phyloP scores from a whole-genome alignment of 371 early-diverging fungal genomes.

The Saksenaea oblongispora region DNA sequence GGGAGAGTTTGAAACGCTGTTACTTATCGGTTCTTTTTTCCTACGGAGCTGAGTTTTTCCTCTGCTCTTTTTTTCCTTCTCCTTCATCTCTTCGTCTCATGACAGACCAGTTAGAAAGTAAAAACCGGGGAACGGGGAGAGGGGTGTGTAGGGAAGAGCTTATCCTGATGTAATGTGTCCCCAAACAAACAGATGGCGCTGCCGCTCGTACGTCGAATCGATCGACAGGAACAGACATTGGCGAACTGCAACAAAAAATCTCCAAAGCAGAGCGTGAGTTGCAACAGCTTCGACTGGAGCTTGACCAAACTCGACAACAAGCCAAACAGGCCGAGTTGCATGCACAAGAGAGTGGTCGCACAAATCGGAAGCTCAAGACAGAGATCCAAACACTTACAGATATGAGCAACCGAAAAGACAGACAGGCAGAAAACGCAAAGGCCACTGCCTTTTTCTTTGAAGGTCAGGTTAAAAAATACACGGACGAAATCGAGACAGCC shows the following conservation, averaged over 20 bases:
- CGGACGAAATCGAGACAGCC: slow-evolving; percentile 52
- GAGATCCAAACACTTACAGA: slow-evolving; percentile 55
- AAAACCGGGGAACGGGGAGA: background rate
- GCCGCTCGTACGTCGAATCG: slow-evolving; percentile 18
- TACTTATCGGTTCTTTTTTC: background rate
- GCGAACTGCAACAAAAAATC: slow-evolving; percentile 50
- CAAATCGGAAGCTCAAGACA: slow-evolving; percentile 49
- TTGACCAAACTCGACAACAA: slow-evolving; percentile 47
- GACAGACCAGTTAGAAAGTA: slow-evolving; percentile 1
- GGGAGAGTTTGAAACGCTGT: background rate
- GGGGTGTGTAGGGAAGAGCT: background rate
- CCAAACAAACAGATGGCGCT: slow-evolving; percentile 3
- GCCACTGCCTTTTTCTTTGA: slow-evolving; percentile 56
- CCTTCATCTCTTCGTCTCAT: background rate
- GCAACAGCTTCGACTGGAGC: slow-evolving; percentile 29
- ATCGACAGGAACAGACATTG: slow-evolving; percentile 52
- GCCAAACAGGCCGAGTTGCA: slow-evolving; percentile 49
- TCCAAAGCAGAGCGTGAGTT: slow-evolving; percentile 46
- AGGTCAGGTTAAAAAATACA: slow-evolving; percentile 53
- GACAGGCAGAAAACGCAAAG: slow-evolving; percentile 54
- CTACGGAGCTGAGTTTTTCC: background rate
- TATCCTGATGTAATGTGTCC: background rate
- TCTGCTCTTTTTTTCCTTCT: background rate
- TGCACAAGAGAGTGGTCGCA: slow-evolving; percentile 49
- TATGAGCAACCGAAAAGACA: slow-evolving; percentile 54